Evolutionary conservation across 257 asterid species (phyloP).

Genomic region (Thymus quinquecostatus): DNA sequence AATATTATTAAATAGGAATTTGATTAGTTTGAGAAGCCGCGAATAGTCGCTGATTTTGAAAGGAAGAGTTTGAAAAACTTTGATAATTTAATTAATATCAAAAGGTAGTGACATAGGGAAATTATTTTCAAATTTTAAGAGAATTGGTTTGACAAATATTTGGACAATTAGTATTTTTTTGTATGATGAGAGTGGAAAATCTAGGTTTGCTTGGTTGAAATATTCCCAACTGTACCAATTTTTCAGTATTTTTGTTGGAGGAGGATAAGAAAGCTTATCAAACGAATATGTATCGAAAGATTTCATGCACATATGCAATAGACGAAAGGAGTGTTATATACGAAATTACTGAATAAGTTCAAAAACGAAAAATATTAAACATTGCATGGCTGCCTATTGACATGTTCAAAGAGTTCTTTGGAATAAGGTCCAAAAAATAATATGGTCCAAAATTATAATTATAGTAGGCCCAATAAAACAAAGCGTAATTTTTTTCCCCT

Average conservation of each 20-base stretch:
- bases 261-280: too few species aligned
- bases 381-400: too few species aligned
- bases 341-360: neutral
- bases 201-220: constrained; percentile 16
- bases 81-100: constrained; percentile 21
- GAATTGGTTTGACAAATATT: constrained; percentile 23
- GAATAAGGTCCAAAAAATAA: too few species aligned
- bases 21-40: constrained; percentile 32
- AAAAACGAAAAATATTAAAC: neutral
- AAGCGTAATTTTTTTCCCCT: too few species aligned
- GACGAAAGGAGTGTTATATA: too few species aligned
- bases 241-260: too few species aligned
- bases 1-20: neutral
- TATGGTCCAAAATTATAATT: too few species aligned
- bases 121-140: neutral
- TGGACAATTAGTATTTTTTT: neutral
- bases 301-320: too few species aligned
- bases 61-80: constrained; percentile 25
- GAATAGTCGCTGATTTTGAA: constrained; percentile 43
- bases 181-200: constrained; percentile 20
- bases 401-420: too few species aligned
- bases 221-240: too few species aligned
- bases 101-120: constrained; percentile 10
- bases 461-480: too few species aligned
- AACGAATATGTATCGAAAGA: too few species aligned